These are phyloP conservation scores for Nicotiana rustica DNA, from an alignment of 305 asterid species.

Conservation along the genomic window DNA sequence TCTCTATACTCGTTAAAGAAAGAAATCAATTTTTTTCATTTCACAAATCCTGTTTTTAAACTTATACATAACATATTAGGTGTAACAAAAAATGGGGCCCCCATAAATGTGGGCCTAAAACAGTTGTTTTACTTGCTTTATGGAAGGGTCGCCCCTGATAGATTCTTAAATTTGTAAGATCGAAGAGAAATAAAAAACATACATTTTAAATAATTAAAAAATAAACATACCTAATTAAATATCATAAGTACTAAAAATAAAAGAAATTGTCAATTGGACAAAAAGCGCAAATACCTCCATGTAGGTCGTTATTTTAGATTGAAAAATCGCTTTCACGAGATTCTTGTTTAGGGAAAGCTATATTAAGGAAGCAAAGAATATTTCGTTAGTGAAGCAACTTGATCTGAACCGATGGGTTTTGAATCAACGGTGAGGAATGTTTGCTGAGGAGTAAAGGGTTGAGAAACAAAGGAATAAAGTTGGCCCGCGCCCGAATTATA, in stretches of 20 bases:
- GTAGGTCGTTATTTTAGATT: neutral
- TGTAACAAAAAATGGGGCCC: no score
- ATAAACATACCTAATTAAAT: neutral
- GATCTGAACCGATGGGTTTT: neutral
- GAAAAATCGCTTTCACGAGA: constrained; percentile 57
- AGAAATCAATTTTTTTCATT: no score
- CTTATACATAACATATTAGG: no score
- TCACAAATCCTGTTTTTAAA: no score
- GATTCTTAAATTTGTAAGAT: no score
- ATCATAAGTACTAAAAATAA: neutral
- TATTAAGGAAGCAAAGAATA: constrained; percentile 13
- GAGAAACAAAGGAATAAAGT: neutral
- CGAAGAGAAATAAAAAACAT: no score
- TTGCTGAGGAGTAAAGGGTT: neutral
- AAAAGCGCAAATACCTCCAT: no score
- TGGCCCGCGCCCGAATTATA: neutral
- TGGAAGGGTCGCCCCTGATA: no score
- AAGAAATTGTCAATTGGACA: neutral
- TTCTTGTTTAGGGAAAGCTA: constrained; percentile 45
- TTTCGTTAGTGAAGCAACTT: neutral
- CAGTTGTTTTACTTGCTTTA: no score
- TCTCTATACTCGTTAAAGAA: no score
- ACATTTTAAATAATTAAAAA: neutral
- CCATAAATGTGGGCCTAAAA: no score
- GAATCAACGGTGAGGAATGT: neutral